phyloP scores from a whole-genome alignment of 1,139 yeast genomes.

The Yamadazyma buinensis region DNA sequence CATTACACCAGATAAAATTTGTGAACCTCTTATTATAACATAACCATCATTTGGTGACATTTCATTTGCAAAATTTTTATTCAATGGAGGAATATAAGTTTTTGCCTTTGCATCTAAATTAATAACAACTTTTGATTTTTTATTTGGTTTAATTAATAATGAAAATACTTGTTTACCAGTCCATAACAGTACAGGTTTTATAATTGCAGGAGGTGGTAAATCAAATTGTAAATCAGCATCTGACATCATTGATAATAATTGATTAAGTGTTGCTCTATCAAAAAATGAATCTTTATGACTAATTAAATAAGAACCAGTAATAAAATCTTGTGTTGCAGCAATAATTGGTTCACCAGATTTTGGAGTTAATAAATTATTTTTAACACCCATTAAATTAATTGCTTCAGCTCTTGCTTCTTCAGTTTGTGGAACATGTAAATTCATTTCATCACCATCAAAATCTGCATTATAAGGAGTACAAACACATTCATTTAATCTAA shows the following conservation, averaged over 20 bases:
- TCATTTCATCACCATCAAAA: conserved; percentile 99
- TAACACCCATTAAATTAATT: conserved; percentile 95
- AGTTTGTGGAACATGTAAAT: conserved; percentile 97
- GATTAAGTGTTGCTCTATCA: conserved; percentile 81
- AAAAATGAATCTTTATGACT: conserved; percentile 92
- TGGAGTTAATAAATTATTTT: conserved; percentile 90
- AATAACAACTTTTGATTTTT: conserved; percentile 69
- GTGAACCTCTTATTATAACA: conserved; percentile 85
- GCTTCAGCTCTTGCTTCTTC: conserved; percentile 99
- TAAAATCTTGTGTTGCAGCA: conserved; percentile 99
- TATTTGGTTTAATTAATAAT: conserved; percentile 79
- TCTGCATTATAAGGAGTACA: conserved; percentile 99
- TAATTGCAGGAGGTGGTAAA: conserved; percentile 90
- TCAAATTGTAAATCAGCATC: conserved; percentile 88
- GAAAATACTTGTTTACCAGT: conserved; percentile 97
- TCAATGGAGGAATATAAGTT: conserved; percentile 72
- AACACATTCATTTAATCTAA: conserved; percentile 96
- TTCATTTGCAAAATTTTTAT: conserved; percentile 65
- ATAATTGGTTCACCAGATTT: conserved; percentile 98
- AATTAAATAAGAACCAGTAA: conserved; percentile 90
- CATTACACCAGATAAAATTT: conserved; percentile 91
- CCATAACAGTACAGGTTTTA: conserved; percentile 89
- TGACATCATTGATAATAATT: conserved; percentile 90
- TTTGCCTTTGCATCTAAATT: conserved; percentile 94
- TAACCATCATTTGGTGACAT: conserved; percentile 98